Base-by-base conservation (phyloP, 768 basidiomycete genomes). In the Sarcodon aspratus region DNA sequence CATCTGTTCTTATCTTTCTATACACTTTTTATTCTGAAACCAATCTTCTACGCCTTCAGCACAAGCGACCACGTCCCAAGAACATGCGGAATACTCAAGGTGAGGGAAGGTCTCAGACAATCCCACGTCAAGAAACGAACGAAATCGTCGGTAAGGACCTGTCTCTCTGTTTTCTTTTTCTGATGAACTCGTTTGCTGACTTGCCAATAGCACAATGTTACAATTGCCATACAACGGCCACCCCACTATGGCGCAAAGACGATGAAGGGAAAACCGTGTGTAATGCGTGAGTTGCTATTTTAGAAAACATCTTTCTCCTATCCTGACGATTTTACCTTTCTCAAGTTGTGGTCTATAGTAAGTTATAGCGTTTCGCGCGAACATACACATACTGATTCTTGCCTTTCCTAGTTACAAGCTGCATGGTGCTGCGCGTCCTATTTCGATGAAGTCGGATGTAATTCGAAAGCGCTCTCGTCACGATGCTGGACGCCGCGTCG, bases 181-280 rank as follows among this genome's bases (percentile, higher is more conserved):
- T 33, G 9, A 18, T 40, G 9, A 44, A 12, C 44, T 54, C 47
- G 44, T 44, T 46, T 38, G 21, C 33, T 15, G 4, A 17, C 31
- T 18, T 17, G 34, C 36, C 43, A 44, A 53, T 72, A 74, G 88
- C 87, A 3, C 86, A 89, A 70, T 92, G 88, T 68, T 88, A 82
- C 66, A 91, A 90, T 59, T 91, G 88, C 68, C 84, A 89, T 59
- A 91, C 89, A 18, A 90, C 85, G 3, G 85, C 87, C 11, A 90
- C 88, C 6, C 89, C 89, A 10, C 75, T 91, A 36, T 91, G 88
- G 88, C 76, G 88, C 53, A 91, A 91, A 65, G 89, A 91, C 56
- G 87, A 90, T 56, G 89, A 90, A 65, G 88, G 88, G 48, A 87
- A 87, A 70, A 91, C 88, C 0, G 85, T 91, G 36, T 91, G 89